phyloP scores from a whole-genome alignment of 345 rosid genomes.

The Euphorbia peplus region DNA sequence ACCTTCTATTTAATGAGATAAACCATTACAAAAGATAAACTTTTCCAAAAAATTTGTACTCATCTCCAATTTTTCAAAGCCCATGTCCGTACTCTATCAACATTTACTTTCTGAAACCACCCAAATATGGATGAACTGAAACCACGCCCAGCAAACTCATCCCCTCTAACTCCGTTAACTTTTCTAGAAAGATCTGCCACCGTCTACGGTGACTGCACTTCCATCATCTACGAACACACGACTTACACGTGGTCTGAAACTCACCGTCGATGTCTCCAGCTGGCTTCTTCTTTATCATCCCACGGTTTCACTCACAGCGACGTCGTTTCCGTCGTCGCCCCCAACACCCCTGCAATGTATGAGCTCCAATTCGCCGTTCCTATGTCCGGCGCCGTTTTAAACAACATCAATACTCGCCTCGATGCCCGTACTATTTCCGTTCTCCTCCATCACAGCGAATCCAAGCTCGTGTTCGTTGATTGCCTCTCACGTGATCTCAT shows the following conservation, averaged over 20 bases:
- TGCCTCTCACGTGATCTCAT: constrained; percentile 34
- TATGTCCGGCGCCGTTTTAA: constrained; percentile 77
- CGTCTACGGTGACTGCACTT: constrained; percentile 67
- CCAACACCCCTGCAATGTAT: constrained; percentile 72
- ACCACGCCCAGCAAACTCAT: constrained; percentile 43
- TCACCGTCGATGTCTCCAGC: constrained; percentile 60
- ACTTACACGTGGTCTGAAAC: constrained; percentile 73
- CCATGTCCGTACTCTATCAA: too few relatives aligned
- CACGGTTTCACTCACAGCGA: constrained; percentile 44
- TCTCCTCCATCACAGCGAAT: constrained; percentile 60
- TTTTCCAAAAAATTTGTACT: too few relatives aligned
- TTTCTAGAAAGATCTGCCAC: constrained; percentile 62
- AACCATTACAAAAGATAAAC: too few relatives aligned
- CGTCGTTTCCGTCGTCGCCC: constrained; percentile 70
- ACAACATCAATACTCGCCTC: constrained; percentile 80
- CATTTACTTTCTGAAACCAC: neutral
- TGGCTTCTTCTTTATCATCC: constrained; percentile 69
- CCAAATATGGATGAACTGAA: constrained; percentile 29
- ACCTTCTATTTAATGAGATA: too few relatives aligned
- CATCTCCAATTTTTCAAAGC: too few relatives aligned
- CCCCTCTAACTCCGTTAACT: constrained; percentile 46
- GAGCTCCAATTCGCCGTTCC: constrained; percentile 92
- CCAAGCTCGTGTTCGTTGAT: constrained; percentile 72
- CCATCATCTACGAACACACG: constrained; percentile 50
- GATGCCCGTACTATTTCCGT: constrained; percentile 67